Evolutionary conservation across 179 eudicot genomes (phyloP), one percentile per base, ranked within the genome.

Genomic region (Carnegiea gigantea): DNA sequence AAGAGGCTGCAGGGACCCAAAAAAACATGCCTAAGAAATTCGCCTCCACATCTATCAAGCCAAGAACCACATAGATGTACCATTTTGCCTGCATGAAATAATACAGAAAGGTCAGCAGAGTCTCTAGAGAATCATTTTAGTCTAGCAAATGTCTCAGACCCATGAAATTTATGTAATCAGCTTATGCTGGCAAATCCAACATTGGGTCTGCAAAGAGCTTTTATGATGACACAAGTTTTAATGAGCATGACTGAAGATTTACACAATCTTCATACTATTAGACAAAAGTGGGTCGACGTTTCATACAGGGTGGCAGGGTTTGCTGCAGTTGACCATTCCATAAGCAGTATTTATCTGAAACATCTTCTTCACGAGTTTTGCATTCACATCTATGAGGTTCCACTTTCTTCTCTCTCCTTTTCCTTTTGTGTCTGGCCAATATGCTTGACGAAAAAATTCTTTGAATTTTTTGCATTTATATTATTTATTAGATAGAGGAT

Each of bases 21-120:
- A 40, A 80, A 21, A 43, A 85, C 90, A 82, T 81, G 90, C 98
- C 96, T 70, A 93, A 89, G 82, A 86, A 93, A 86, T 93, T 93
- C 77, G 90, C 98, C 87, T 93, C 98, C 70, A 93, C 98, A 78
- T 93, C 98, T 65, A 93, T 88, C 84, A 92, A 38, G 43, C 91
- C 95, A 70, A 93, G 98, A 85, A 91, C 82, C 79, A 90, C 28
- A 71, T 93, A 93, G 82, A 82, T 92, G 84, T 93, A 92, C 98
- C 98, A 93, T 90, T 91, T 93, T 68, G 93, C 90, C 98, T 93
- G 93, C 86, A 87, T 62, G 76, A 81, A 21, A 70, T 77, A 80
- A 83, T 83, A 64, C 18, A 57, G 77, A 84, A 67, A 14, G 17
- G 54, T 73, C 40, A 9, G 67, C 43, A 70, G 81, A 59, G 26